Percentiles rank a stretch among this genome's conserved stretches.
Conservation (phyloP, 305 asterid genomes). For the Withania somnifera region DNA sequence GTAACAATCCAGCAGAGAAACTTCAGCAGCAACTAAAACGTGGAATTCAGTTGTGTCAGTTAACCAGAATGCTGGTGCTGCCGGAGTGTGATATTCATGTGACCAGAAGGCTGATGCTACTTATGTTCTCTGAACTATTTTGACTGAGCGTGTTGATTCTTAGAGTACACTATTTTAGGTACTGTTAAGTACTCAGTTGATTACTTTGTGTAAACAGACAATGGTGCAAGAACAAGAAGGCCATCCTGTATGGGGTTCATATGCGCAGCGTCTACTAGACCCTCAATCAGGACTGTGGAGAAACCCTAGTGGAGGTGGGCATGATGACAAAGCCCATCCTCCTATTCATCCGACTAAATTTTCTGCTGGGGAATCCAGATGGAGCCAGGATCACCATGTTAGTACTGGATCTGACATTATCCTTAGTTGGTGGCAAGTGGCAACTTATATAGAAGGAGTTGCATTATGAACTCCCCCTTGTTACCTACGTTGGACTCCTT, state of each 20-base stretch:
- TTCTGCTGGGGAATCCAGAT: slow-evolving; percentile 84
- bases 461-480: neutral
- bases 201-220: slow-evolving; percentile 34
- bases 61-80: neutral
- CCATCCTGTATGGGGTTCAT: slow-evolving; percentile 85
- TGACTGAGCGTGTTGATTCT: neutral
- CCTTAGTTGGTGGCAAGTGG: slow-evolving; percentile 10
- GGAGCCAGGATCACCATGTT: slow-evolving; percentile 97
- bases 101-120: neutral
- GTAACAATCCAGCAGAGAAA: neutral
- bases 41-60: neutral
- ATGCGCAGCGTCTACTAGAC: slow-evolving; percentile 77
- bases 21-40: neutral
- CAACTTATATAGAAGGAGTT: neutral
- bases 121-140: neutral
- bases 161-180: neutral
- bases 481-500: neutral
- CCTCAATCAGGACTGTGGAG: slow-evolving; percentile 85
- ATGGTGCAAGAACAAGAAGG: slow-evolving; percentile 87
- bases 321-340: slow-evolving; percentile 98
- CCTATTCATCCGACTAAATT: slow-evolving; percentile 98
- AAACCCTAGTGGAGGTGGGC: slow-evolving; percentile 81
- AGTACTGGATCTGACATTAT: slow-evolving; percentile 24
- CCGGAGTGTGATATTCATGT: neutral
- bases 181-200: neutral